These are phyloP conservation scores for Penicillium frequentans DNA, from an alignment of 2,329 filamentous ascomycete species.

Conservation along the genomic window DNA sequence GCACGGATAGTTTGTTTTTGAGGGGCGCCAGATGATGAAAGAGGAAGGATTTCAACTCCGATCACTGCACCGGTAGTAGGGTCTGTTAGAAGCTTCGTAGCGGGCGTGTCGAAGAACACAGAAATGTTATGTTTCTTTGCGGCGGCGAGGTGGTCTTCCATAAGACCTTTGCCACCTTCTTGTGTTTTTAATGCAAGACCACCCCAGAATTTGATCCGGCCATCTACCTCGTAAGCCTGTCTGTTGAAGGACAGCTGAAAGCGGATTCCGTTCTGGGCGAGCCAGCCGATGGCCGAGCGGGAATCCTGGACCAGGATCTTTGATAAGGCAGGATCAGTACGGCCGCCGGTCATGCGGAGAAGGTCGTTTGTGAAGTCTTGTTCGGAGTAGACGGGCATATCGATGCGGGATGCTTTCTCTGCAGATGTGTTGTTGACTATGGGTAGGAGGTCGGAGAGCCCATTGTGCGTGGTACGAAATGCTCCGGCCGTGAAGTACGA, in stretches of 20 bases:
- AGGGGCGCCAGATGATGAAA: background rate
- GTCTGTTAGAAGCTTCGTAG: constrained; percentile 29
- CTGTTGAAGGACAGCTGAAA: constrained; percentile 65
- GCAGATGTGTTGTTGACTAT: constrained; percentile 60
- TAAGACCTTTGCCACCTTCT: constrained; percentile 61
- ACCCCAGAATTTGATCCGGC: constrained; percentile 65
- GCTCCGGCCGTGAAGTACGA: constrained; percentile 66
- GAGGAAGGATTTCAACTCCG: constrained; percentile 19
- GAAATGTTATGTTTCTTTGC: constrained; percentile 47
- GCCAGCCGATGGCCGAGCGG: constrained; percentile 55
- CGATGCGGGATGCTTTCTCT: constrained; percentile 52
- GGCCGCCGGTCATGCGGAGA: constrained; percentile 55
- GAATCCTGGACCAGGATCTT: constrained; percentile 54
- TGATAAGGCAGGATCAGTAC: constrained; percentile 53
- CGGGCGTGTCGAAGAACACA: constrained; percentile 50
- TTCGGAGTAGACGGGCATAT: constrained; percentile 58
- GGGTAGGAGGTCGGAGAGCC: constrained; percentile 58
- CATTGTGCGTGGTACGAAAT: constrained; percentile 58
- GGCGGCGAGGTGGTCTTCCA: constrained; percentile 49
- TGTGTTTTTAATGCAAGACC: constrained; percentile 61
- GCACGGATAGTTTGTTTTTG: constrained; percentile 18
- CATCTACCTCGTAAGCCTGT: constrained; percentile 65
- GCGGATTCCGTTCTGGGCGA: constrained; percentile 54
- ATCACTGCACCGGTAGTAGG: constrained; percentile 16
- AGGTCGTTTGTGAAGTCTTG: constrained; percentile 59